A percentile compares a stretch with the other conserved stretches of the same genome.
These are phyloP conservation scores for Vaccinium vitisidaea DNA, from an alignment of 148 eudicot genomes.

Conservation along the genomic window DNA sequence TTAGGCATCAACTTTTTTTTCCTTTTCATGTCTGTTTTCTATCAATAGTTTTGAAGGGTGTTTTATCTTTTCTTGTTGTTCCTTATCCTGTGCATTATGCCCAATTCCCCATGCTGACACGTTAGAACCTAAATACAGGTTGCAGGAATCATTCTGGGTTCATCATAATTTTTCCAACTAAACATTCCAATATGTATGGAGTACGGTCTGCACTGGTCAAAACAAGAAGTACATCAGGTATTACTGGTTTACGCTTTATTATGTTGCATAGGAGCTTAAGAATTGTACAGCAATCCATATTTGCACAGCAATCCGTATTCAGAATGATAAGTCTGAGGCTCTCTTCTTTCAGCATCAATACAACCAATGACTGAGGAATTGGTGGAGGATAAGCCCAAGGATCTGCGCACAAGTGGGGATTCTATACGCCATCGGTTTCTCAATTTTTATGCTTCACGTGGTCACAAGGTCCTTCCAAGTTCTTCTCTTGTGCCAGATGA, in stretches of 20 bases:
- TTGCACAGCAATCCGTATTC: slow-evolving; percentile 16
- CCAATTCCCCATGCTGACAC: neutral
- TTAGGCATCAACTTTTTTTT: neutral
- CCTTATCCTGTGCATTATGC: neutral
- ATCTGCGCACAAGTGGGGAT: slow-evolving; percentile 60
- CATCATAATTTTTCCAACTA: slow-evolving; percentile 27
- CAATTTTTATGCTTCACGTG: slow-evolving; percentile 83
- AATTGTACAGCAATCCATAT: slow-evolving; percentile 20
- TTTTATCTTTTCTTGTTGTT: neutral
- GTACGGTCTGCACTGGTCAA: slow-evolving; percentile 16
- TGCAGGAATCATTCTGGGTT: slow-evolving; percentile 35
- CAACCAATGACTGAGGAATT: slow-evolving; percentile 65
- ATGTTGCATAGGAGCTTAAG: slow-evolving; percentile 6
- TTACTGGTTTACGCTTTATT: slow-evolving; percentile 25
- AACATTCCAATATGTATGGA: slow-evolving; percentile 18
- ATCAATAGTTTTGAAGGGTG: neutral
- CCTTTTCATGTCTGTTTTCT: neutral
- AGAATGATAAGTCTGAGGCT: slow-evolving; percentile 22
- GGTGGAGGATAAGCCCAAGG: slow-evolving; percentile 40
- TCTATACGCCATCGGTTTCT: slow-evolving; percentile 77
- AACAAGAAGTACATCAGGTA: slow-evolving; percentile 59
- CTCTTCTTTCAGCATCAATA: slow-evolving; percentile 62
- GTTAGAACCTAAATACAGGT: slow-evolving; percentile 22
- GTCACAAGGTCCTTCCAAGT: slow-evolving; percentile 87
- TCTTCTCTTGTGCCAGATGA: slow-evolving; percentile 98